Conservation (phyloP, 108 stramenopile genomes). For the Epithemia pelagica region DNA sequence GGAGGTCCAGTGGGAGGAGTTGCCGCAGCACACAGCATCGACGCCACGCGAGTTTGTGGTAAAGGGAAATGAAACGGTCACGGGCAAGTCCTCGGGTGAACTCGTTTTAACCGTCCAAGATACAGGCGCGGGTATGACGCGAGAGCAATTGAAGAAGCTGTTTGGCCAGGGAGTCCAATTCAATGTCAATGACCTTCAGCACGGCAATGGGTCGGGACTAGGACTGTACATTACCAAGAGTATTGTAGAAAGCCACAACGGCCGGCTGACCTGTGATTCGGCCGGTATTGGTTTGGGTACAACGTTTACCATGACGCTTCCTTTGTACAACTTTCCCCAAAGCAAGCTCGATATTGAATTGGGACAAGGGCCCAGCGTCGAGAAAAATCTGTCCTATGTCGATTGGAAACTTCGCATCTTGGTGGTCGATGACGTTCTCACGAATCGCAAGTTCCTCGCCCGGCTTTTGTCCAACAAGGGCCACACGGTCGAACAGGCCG, state of each 20-base stretch:
- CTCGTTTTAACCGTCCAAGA: too few relatives aligned
- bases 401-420: too few relatives aligned
- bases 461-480: conserved; percentile 13
- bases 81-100: too few relatives aligned
- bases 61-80: too few relatives aligned
- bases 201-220: conserved; percentile 54
- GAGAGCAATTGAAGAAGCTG: conserved; percentile 28
- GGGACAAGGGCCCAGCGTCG: not conserved
- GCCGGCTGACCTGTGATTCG: conserved; percentile 27
- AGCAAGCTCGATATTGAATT: not conserved
- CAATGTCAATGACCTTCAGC: conserved; percentile 51
- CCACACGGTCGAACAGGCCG: conserved; percentile 11
- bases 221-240: conserved; percentile 58
- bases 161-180: conserved; percentile 61
- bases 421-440: conserved; percentile 13
- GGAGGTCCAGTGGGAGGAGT: too few relatives aligned
- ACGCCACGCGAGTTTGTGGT: too few relatives aligned
- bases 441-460: conserved; percentile 23
- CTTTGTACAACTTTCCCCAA: conserved; percentile 23
- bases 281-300: conserved; percentile 41
- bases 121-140: conserved; percentile 45
- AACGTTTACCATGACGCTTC: conserved; percentile 39
- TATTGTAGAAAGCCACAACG: conserved; percentile 48
- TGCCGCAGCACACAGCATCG: too few relatives aligned
- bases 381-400: conserved; percentile 10